Evolutionary conservation across 176 grass and related monocot genomes (phyloP), one percentile per base, ranked within the genome.

Genomic region (Alloteropsis semialata): DNA sequence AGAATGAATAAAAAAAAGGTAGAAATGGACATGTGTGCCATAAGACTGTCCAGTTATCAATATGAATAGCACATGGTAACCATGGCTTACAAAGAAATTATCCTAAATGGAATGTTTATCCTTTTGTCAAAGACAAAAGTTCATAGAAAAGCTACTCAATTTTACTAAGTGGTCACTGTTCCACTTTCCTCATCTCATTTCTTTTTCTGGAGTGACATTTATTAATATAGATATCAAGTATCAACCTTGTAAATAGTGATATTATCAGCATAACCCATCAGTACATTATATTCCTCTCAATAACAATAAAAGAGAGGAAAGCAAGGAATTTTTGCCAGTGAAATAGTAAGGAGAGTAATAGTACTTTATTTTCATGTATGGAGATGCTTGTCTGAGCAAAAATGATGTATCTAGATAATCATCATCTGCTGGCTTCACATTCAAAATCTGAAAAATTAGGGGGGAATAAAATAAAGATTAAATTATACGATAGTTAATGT

Each of bases 301-400:
- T 11, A 43, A 30, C 51, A 88, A 37, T 18, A 48, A 45, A 71
- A 79, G 21, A 73, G 39, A 77, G 34, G 14, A 13, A 62, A 50
- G 44, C 8, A 59, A 74, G 32, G 51, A 50, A 1, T 67, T 39
- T n/a, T 45, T 55, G 7, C 57, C 50, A 24, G 10, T 57, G 19
- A 78, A 67, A 83, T 57, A 30, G 39, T 32, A 90, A 80, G 19
- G 30, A 28, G 8, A 55, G 37, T 89, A 97, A 53, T 87, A 64
- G 16, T 94, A 97, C 95, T 89, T 97, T 81, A 97, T 94, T 97
- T 94, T 97, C 95, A 97, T 97, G 84, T 94, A 97, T 43, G 92
- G 95, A 83, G 95, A 94, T 91, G 95, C 95, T 78, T 97, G 92
- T 92, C 95, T 94, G 37, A 97, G 84, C 63, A 97, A 86, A 94